phyloP scores from a whole-genome alignment of 306 rosid species.

The Senna tora region DNA sequence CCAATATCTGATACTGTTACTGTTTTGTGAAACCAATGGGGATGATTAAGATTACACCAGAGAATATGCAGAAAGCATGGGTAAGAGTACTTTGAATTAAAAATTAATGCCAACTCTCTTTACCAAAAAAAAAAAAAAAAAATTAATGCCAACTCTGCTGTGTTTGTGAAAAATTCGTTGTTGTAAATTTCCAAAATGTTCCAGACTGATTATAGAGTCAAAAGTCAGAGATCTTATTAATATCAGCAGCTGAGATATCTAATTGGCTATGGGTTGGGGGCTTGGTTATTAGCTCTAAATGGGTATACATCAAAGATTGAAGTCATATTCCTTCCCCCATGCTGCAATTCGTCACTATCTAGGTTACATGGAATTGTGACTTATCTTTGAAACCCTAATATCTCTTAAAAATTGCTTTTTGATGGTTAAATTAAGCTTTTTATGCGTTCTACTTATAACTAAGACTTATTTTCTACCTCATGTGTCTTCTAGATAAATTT shows the following conservation, averaged over 20 bases:
- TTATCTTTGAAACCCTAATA: slow-evolving; percentile 6
- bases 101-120: not conserved
- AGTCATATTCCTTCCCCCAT: not conserved
- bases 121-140: too few relatives aligned
- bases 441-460: slow-evolving; percentile 18
- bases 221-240: not conserved
- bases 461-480: slow-evolving; percentile 21
- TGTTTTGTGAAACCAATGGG: not conserved
- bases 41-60: not conserved
- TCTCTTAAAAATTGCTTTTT: slow-evolving; percentile 15
- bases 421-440: slow-evolving; percentile 24
- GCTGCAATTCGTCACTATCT: not conserved
- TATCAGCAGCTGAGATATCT: not conserved
- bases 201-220: not conserved
- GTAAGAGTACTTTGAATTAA: not conserved
- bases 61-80: not conserved
- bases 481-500: slow-evolving; percentile 58
- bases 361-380: not conserved
- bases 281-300: not conserved
- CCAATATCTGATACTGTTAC: not conserved
- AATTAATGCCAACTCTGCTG: not conserved
- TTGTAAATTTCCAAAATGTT: not conserved
- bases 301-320: not conserved
- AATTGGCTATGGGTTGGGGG: not conserved
- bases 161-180: not conserved